phyloP scores from a whole-genome alignment of 805 yeast species.

The Komagataella mondaviorum region DNA sequence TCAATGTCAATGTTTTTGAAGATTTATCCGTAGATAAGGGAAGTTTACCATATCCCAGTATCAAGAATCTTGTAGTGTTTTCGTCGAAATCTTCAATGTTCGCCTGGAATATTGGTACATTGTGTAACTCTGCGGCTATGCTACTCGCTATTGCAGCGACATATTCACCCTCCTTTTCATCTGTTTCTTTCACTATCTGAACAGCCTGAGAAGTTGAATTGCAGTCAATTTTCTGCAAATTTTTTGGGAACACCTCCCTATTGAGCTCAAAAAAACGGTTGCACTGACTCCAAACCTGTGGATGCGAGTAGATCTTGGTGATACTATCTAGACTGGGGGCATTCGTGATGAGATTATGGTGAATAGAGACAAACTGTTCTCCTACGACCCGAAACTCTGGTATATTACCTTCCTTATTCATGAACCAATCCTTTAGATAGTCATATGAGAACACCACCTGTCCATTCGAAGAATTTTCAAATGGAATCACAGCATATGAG shows the following conservation, averaged over 20 bases:
- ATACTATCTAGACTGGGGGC: conserved; percentile 31
- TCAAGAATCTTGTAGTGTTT: conserved; percentile 79
- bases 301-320: conserved; percentile 69
- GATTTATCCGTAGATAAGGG: conserved; percentile 3
- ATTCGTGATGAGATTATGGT: conserved; percentile 55
- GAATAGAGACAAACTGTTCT: conserved; percentile 73
- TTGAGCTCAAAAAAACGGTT: conserved; percentile 28
- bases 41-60: conserved; percentile 31
- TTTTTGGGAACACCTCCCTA: conserved; percentile 17
- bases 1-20: conserved; percentile 28
- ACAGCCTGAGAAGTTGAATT: conserved; percentile 84
- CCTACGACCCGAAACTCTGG: conserved; percentile 44
- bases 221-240: conserved; percentile 44
- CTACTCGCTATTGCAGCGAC: conserved; percentile 64
- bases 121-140: conserved; percentile 49
- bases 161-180: conserved; percentile 17
- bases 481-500: conserved; percentile 73
- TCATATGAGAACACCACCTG: conserved; percentile 82
- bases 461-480: conserved; percentile 92
- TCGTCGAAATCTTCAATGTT: conserved; percentile 60
- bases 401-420: conserved; percentile 7
- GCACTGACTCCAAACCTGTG: conserved; percentile 97
- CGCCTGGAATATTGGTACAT: conserved; percentile 36
- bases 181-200: conserved; percentile 32
- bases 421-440: conserved; percentile 54